phyloP scores from a whole-genome alignment of 192 early-diverging fungal species.

The Mortierella alpina region DNA sequence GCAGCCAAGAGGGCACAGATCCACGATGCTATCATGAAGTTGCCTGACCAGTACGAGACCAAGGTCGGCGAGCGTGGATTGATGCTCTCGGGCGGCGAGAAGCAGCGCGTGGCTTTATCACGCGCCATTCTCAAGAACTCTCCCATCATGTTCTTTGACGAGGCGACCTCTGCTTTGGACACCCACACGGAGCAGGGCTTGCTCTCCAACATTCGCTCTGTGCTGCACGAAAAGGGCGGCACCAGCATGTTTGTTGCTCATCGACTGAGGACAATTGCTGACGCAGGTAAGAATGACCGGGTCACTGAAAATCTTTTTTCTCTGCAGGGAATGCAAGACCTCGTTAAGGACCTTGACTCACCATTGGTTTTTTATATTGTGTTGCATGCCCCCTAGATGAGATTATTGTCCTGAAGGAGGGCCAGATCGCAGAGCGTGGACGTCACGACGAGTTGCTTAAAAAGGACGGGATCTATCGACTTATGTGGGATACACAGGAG shows the following conservation, averaged over 20 bases:
- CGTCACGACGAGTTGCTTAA: conserved; percentile 82
- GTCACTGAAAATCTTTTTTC: background rate
- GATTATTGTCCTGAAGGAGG: conserved; percentile 92
- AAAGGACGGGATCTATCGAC: conserved; percentile 79
- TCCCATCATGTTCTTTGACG: conserved; percentile 89
- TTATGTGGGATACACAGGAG: conserved; percentile 91
- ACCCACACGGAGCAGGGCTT: conserved; percentile 87
- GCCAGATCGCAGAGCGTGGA: conserved; percentile 87
- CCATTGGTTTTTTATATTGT: conserved; percentile 4
- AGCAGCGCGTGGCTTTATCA: conserved; percentile 92
- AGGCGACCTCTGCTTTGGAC: conserved; percentile 92
- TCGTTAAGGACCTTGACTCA: no score
- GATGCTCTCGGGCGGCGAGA: conserved; percentile 88
- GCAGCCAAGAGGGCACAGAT: conserved; percentile 84
- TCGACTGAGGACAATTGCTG: conserved; percentile 87
- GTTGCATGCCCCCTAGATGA: conserved; percentile 64
- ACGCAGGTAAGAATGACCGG: conserved; percentile 66
- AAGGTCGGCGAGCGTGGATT: conserved; percentile 92
- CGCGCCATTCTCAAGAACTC: conserved; percentile 95
- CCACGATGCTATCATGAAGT: conserved; percentile 78
- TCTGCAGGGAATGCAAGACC: no score
- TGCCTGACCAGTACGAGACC: conserved; percentile 85
- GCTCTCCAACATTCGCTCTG: conserved; percentile 87
- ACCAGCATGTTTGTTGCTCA: conserved; percentile 98
- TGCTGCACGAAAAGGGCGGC: conserved; percentile 74